phyloP scores from a whole-genome alignment of 192 early-diverging fungal genomes.

The Linnemannia schmuckeri region DNA sequence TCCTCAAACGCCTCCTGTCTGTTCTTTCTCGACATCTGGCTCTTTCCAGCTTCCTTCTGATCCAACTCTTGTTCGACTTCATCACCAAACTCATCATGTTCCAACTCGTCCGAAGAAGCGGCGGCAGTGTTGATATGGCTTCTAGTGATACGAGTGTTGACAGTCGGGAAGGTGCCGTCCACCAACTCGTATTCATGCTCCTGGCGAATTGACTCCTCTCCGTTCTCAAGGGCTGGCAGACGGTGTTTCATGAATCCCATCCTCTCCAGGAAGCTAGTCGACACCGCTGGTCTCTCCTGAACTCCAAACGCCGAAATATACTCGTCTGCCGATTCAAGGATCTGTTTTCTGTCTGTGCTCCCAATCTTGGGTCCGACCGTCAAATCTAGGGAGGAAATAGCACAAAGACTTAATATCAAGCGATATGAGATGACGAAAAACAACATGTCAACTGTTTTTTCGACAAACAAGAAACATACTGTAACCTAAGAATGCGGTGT shows the following conservation, averaged over 20 bases:
- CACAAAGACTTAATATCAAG: neutral
- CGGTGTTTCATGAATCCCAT: constrained; percentile 59
- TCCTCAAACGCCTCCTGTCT: constrained; percentile 42
- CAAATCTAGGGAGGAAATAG: constrained; percentile 20
- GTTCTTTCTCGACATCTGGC: constrained; percentile 24
- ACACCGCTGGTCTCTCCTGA: constrained; percentile 57
- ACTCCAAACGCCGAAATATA: constrained; percentile 63
- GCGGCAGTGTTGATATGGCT: neutral
- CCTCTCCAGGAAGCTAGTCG: constrained; percentile 56
- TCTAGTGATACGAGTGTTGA: constrained; percentile 48
- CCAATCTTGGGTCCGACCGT: constrained; percentile 51
- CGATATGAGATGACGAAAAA: neutral
- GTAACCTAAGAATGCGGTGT: constrained; percentile 51
- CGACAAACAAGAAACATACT: constrained; percentile 25
- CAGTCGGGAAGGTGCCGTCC: constrained; percentile 47
- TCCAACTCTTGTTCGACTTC: neutral
- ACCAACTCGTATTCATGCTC: constrained; percentile 31
- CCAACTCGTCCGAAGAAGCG: neutral
- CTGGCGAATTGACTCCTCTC: neutral
- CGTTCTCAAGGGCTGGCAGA: constrained; percentile 8
- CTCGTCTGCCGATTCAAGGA: constrained; percentile 53
- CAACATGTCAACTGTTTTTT: neutral
- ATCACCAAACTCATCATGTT: constrained; percentile 2
- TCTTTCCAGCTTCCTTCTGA: neutral
- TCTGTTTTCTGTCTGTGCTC: constrained; percentile 42